Evolutionary conservation across 2,329 filamentous ascomycete genomes (phyloP).

Genomic region (Cordyceps cateniannulata): DNA sequence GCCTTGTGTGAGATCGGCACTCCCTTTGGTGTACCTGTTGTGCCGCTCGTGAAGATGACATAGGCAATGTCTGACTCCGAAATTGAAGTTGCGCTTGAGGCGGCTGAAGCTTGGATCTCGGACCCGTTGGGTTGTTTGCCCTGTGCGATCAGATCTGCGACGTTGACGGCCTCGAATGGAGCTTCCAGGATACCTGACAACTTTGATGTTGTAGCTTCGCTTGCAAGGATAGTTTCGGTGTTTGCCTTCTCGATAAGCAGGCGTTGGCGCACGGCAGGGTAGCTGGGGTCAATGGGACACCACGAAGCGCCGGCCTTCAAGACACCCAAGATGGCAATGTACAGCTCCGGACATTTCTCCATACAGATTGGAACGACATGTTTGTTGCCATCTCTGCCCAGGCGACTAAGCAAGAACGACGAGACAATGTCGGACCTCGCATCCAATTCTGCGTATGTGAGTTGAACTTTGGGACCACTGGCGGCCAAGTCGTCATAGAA

Average conservation of each 20-base stretch:
- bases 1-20: not conserved
- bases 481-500: slow-evolving; percentile 1
- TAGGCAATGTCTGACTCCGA: not conserved
- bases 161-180: not conserved
- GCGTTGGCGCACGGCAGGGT: not conserved
- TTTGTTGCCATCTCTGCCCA: not conserved
- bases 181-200: not conserved
- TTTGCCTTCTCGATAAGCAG: slow-evolving; percentile 1
- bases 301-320: not conserved
- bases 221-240: not conserved
- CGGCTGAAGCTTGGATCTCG: not conserved
- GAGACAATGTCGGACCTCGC: not conserved
- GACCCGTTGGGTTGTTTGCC: not conserved
- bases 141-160: not conserved
- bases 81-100: not conserved
- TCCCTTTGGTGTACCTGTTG: not conserved
- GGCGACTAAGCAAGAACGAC: not conserved
- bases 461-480: not conserved
- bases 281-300: not conserved
- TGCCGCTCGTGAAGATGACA: slow-evolving; percentile 1
- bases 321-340: not conserved
- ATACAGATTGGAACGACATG: slow-evolving; percentile 1
- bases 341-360: slow-evolving; percentile 2
- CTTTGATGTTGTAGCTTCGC: not conserved
- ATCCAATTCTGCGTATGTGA: slow-evolving; percentile 1